These are phyloP conservation scores for Kwoniella bestiolae DNA, from an alignment of 768 basidiomycete genomes.

Conservation along the genomic window DNA sequence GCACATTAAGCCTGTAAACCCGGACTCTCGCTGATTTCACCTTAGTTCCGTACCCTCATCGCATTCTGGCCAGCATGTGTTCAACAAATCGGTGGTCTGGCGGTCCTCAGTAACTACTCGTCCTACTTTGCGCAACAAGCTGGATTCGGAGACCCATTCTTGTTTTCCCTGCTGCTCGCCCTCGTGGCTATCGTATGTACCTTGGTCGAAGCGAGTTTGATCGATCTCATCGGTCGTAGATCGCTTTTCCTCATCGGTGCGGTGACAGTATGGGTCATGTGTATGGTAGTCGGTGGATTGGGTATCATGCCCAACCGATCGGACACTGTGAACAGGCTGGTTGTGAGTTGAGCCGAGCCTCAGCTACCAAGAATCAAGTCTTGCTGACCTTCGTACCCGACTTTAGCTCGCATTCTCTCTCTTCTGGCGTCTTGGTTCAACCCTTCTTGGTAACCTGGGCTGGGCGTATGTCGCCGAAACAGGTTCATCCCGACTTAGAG, in stretches of 20 bases:
- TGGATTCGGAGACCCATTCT: constrained; percentile 41
- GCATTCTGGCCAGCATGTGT: constrained; percentile 40
- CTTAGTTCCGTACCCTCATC: constrained; percentile 43
- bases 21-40: background rate
- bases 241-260: constrained; percentile 32
- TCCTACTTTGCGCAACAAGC: constrained; percentile 41
- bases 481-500: constrained; percentile 38
- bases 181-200: constrained; percentile 34
- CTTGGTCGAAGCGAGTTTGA: constrained; percentile 32
- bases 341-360: constrained; percentile 31
- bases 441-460: constrained; percentile 34
- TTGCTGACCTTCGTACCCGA: background rate
- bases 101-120: constrained; percentile 29
- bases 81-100: constrained; percentile 42
- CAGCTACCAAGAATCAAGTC: background rate
- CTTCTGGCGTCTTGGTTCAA: constrained; percentile 37
- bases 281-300: constrained; percentile 39
- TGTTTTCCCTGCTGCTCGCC: constrained; percentile 37
- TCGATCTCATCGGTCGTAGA: constrained; percentile 41
- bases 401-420: constrained; percentile 40
- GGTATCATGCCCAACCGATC: constrained; percentile 26
- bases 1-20: background rate
- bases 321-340: constrained; percentile 24
- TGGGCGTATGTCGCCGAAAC: constrained; percentile 42
- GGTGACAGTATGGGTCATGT: constrained; percentile 29